Percentiles rank a stretch among this genome's conserved stretches.
Conservation (phyloP, 257 asterid genomes). For the Plantago elongata region DNA sequence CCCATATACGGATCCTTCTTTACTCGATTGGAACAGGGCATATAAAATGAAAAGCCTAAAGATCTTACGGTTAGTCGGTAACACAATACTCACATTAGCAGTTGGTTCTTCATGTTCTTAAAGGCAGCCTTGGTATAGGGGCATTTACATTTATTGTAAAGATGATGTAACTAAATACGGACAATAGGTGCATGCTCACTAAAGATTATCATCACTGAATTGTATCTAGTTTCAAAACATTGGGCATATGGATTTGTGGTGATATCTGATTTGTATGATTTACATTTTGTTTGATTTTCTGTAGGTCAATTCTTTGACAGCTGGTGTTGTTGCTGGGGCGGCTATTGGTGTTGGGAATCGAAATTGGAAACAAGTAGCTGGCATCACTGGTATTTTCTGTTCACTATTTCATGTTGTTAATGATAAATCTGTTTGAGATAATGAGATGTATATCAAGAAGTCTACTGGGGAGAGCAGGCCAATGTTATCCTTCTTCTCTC, state of each 20-base stretch:
- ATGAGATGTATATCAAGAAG: slow-evolving; percentile 20
- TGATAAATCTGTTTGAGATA: slow-evolving; percentile 33
- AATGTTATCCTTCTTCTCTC: neutral
- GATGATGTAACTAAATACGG: neutral
- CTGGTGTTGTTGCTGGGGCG: slow-evolving; percentile 80
- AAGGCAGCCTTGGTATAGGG: neutral
- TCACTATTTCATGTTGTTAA: slow-evolving; percentile 41
- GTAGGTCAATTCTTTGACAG: slow-evolving; percentile 65
- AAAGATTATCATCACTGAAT: slow-evolving; percentile 3
- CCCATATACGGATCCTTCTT: neutral
- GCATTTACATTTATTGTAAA: neutral
- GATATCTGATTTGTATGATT: slow-evolving; percentile 8
- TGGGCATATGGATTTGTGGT: neutral
- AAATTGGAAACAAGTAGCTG: slow-evolving; percentile 85
- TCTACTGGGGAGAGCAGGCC: slow-evolving; percentile 17
- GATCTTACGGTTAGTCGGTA: neutral
- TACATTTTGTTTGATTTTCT: slow-evolving; percentile 7
- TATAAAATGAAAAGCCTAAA: neutral
- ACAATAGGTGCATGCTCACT: slow-evolving; percentile 2
- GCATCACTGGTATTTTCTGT: slow-evolving; percentile 58
- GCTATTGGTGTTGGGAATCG: slow-evolving; percentile 71
- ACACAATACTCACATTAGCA: too few species aligned
- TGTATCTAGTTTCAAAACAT: slow-evolving; percentile 3
- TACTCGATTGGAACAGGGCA: neutral
- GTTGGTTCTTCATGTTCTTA: too few species aligned